Evolutionary conservation across 768 basidiomycete species (phyloP).

Genomic region (Mycena albidolilacea): DNA sequence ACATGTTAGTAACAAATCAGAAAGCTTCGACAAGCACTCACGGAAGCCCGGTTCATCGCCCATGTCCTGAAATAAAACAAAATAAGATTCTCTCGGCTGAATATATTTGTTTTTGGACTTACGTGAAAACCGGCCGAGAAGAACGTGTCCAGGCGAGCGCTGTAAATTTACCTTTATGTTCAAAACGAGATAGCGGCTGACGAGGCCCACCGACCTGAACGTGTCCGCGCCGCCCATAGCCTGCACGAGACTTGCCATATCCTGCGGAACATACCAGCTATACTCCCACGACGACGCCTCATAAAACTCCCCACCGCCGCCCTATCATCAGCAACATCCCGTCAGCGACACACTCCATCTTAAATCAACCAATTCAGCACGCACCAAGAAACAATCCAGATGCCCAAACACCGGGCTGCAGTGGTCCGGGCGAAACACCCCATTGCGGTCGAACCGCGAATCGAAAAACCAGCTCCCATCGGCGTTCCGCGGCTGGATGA

Average conservation of each 20-base stretch:
- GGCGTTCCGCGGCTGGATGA: conserved; percentile 37
- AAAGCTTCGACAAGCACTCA: not conserved
- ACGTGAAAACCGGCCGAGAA: conserved; percentile 32
- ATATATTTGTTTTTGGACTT: not conserved
- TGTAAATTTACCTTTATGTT: not conserved
- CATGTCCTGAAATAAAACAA: conserved; percentile 22
- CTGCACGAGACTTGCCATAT: conserved; percentile 36
- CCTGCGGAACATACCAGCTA: conserved; percentile 36
- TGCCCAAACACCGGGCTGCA: conserved; percentile 38
- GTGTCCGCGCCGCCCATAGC: conserved; percentile 30
- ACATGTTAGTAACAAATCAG: not conserved
- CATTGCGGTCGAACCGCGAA: conserved; percentile 31
- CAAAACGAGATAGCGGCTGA: not conserved
- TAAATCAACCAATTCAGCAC: not conserved
- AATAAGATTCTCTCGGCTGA: not conserved
- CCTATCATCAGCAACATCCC: conserved; percentile 2
- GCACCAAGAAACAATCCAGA: conserved; percentile 33
- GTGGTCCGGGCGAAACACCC: conserved; percentile 39
- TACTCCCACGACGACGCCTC: conserved; percentile 41
- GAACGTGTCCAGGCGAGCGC: conserved; percentile 38
- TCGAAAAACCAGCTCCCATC: conserved; percentile 39
- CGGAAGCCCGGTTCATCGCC: conserved; percentile 40
- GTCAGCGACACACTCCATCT: not conserved
- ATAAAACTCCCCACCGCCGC: conserved; percentile 36
- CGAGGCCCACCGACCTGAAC: conserved; percentile 24